A percentile compares a stretch with the other conserved stretches of the same genome.
phyloP scores from a whole-genome alignment of 2,329 filamentous ascomycete genomes.

The Cercospora janseana region DNA sequence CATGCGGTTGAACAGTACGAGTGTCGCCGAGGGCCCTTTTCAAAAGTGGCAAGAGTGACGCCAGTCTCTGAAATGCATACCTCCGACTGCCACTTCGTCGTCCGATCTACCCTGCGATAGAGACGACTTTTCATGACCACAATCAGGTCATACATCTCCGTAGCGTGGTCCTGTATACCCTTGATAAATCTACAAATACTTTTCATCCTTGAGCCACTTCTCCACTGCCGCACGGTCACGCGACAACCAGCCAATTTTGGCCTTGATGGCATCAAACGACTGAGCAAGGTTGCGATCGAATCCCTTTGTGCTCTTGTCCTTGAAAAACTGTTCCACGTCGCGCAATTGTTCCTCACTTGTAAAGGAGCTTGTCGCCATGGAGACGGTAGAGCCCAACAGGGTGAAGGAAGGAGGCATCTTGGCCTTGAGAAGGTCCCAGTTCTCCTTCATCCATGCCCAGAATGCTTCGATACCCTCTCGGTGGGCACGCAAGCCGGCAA shows the following conservation, averaged over 20 bases:
- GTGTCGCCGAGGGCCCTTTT: no score
- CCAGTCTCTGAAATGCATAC: no score
- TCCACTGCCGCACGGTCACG: constrained; percentile 77
- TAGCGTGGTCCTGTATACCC: no score
- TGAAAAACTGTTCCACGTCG: constrained; percentile 78
- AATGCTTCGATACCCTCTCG: constrained; percentile 74
- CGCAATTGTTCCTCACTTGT: constrained; percentile 72
- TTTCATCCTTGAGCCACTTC: constrained; percentile 65
- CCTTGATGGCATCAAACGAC: constrained; percentile 77
- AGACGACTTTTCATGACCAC: no score
- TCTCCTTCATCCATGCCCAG: constrained; percentile 78
- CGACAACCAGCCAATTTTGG: constrained; percentile 78
- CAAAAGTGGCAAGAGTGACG: no score
- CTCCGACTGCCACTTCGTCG: no score
- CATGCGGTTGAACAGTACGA: no score
- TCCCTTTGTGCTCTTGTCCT: constrained; percentile 75
- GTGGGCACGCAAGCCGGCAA: constrained; percentile 74
- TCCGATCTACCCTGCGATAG: no score
- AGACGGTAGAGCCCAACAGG: constrained; percentile 81
- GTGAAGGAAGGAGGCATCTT: constrained; percentile 81
- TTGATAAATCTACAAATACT: constrained; percentile 57
- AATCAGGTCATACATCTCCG: no score
- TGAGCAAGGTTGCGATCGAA: constrained; percentile 90
- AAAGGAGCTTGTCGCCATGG: constrained; percentile 78
- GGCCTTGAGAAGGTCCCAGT: constrained; percentile 82